Conservation (phyloP, 1,284 basidiomycete species). For the Melampsora americana region DNA sequence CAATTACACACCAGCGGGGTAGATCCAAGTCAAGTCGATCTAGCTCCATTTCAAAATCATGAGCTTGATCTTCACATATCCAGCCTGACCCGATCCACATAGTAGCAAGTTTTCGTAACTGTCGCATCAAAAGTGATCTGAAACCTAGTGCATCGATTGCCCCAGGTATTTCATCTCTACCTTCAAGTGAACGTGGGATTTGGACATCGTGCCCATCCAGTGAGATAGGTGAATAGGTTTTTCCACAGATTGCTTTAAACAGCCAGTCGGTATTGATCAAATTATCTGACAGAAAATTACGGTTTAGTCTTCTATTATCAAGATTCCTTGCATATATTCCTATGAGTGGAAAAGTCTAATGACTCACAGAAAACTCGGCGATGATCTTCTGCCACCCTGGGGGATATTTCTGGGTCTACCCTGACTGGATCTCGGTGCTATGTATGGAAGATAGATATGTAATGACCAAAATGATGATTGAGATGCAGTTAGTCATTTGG, state of each 20-base stretch:
- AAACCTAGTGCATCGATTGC: constrained; percentile 36
- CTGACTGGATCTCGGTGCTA: constrained; percentile 42
- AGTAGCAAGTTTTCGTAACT: constrained; percentile 37
- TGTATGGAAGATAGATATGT: not conserved
- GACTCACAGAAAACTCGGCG: constrained; percentile 39
- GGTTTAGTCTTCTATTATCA: not conserved
- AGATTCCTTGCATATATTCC: not conserved
- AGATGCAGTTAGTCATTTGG: not conserved
- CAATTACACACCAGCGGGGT: constrained; percentile 38
- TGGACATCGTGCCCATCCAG: constrained; percentile 39
- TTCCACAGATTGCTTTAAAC: constrained; percentile 40
- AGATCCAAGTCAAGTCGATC: constrained; percentile 28
- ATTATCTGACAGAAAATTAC: constrained; percentile 22
- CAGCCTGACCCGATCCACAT: constrained; percentile 16
- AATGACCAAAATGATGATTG: not conserved
- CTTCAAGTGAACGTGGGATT: constrained; percentile 15
- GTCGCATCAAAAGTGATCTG: constrained; percentile 37
- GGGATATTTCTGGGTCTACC: constrained; percentile 19
- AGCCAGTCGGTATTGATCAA: constrained; percentile 44
- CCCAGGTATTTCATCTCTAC: constrained; percentile 23
- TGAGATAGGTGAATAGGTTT: constrained; percentile 41
- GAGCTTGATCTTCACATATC: constrained; percentile 25
- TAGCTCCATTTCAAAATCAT: constrained; percentile 26
- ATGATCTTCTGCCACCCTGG: constrained; percentile 28
- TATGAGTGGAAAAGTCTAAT: not conserved